Conservation (phyloP, 495 filamentous ascomycete species). For the Aspergillus kassunensis region DNA sequence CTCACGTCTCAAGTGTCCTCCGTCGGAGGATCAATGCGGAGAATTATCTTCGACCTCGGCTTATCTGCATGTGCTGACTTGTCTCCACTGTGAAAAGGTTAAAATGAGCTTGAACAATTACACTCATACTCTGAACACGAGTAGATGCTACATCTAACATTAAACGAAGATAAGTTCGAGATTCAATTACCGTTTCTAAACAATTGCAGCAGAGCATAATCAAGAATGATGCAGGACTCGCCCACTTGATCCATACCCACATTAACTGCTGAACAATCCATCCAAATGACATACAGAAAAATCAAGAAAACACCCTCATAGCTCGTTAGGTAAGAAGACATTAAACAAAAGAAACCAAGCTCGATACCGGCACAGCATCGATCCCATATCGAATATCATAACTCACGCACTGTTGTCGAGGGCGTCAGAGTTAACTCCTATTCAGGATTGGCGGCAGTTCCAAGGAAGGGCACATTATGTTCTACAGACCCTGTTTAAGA, state of each 20-base stretch:
- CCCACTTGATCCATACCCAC: not conserved
- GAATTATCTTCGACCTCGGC: too few relatives aligned
- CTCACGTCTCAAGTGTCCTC: too few relatives aligned
- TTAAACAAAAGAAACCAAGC: not conserved
- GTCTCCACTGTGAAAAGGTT: too few relatives aligned
- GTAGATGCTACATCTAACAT: too few relatives aligned
- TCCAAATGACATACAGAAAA: not conserved
- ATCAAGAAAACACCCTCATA: not conserved
- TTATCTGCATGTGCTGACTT: too few relatives aligned
- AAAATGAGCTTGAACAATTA: too few relatives aligned
- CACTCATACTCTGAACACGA: too few relatives aligned
- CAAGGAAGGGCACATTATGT: not conserved
- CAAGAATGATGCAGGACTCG: not conserved
- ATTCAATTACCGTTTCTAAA: not conserved
- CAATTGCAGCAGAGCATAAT: not conserved
- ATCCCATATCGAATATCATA: not conserved
- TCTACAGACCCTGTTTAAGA: too few relatives aligned
- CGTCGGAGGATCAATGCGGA: too few relatives aligned
- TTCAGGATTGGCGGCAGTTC: not conserved
- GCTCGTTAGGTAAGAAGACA: not conserved
- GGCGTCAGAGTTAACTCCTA: not conserved
- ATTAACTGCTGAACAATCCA: not conserved
- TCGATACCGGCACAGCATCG: not conserved
- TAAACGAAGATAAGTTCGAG: too few relatives aligned
- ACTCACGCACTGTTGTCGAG: not conserved